These are phyloP conservation scores for Ophiostoma pallidulum DNA, from an alignment of 2,329 filamentous ascomycete genomes.

Conservation along the genomic window DNA sequence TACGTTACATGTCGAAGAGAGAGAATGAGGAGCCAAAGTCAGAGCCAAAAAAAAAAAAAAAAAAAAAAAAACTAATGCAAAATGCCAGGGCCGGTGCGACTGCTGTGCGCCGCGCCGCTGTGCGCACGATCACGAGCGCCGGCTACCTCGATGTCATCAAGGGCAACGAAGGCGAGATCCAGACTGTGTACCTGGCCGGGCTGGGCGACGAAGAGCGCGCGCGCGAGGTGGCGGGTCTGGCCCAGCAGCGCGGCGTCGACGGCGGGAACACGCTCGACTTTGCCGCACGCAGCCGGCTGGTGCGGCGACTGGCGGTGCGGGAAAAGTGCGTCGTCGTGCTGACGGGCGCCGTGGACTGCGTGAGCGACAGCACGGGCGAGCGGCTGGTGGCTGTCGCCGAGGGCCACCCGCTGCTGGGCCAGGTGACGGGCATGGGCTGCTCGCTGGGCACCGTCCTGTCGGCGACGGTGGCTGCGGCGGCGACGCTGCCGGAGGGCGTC, in stretches of 20 bases:
- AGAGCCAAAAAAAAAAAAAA: too few species aligned
- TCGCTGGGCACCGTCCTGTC: slow-evolving; percentile 75
- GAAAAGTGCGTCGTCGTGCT: slow-evolving; percentile 68
- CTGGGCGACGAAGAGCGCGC: slow-evolving; percentile 11
- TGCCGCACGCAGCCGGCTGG: slow-evolving; percentile 48
- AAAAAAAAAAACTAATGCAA: background rate
- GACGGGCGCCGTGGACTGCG: slow-evolving; percentile 68
- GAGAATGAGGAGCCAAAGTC: too few species aligned
- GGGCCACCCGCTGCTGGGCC: slow-evolving; percentile 61
- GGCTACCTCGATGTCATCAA: slow-evolving; percentile 87
- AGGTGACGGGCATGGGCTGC: slow-evolving; percentile 75
- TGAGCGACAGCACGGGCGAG: slow-evolving; percentile 56
- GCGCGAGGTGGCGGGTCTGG: slow-evolving; percentile 15
- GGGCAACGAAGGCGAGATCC: slow-evolving; percentile 85
- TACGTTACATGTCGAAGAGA: too few species aligned
- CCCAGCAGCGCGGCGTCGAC: slow-evolving; percentile 77
- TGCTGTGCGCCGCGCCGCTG: slow-evolving; percentile 57
- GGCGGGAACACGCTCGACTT: slow-evolving; percentile 47
- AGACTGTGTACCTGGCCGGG: slow-evolving; percentile 53
- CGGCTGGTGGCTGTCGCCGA: slow-evolving; percentile 62
- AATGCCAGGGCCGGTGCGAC: slow-evolving; percentile 65
- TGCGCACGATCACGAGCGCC: slow-evolving; percentile 58
- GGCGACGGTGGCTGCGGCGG: slow-evolving; percentile 57
- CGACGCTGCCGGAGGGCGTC: slow-evolving; percentile 19
- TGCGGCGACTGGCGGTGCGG: slow-evolving; percentile 54